phyloP scores from a whole-genome alignment of 306 rosid species.

The Cucumis melo region DNA sequence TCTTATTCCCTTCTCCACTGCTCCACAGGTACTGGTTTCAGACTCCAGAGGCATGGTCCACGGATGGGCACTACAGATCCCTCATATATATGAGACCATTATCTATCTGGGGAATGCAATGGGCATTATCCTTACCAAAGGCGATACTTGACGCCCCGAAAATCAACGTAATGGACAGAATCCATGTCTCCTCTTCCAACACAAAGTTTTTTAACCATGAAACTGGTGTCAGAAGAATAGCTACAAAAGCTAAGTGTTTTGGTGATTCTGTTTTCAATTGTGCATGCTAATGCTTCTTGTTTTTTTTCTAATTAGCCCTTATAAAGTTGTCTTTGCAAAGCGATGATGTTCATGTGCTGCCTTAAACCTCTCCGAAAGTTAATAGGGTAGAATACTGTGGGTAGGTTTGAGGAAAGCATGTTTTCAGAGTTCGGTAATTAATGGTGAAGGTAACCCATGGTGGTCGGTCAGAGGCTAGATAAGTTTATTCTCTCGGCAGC shows the following conservation, averaged over 20 bases:
- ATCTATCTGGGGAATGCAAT: conserved; percentile 92
- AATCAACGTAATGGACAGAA: conserved; percentile 88
- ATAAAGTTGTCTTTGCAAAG: background rate
- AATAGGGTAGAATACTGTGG: background rate
- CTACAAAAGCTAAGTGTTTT: conserved; percentile 53
- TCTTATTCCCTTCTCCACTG: background rate
- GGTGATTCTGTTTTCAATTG: conserved; percentile 71
- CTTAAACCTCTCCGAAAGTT: background rate
- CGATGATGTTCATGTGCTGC: background rate
- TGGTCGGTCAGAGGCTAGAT: background rate
- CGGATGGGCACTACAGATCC: conserved; percentile 79
- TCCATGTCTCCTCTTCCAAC: conserved; percentile 48
- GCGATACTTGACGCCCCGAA: conserved; percentile 86
- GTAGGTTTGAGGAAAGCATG: conserved; percentile 1
- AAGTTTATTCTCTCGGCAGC: background rate
- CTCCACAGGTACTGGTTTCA: conserved; percentile 76
- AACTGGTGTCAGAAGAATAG: conserved; percentile 61
- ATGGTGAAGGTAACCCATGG: background rate
- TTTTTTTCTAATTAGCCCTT: background rate
- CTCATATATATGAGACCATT: conserved; percentile 93
- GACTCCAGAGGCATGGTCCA: conserved; percentile 93
- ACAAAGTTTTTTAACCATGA: conserved; percentile 41
- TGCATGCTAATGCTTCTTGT: conserved; percentile 37
- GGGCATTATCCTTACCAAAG: conserved; percentile 62
- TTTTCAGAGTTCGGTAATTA: background rate